These are phyloP conservation scores for Canariomyces notabilis DNA, from an alignment of 2,329 filamentous ascomycete genomes.

Conservation along the genomic window DNA sequence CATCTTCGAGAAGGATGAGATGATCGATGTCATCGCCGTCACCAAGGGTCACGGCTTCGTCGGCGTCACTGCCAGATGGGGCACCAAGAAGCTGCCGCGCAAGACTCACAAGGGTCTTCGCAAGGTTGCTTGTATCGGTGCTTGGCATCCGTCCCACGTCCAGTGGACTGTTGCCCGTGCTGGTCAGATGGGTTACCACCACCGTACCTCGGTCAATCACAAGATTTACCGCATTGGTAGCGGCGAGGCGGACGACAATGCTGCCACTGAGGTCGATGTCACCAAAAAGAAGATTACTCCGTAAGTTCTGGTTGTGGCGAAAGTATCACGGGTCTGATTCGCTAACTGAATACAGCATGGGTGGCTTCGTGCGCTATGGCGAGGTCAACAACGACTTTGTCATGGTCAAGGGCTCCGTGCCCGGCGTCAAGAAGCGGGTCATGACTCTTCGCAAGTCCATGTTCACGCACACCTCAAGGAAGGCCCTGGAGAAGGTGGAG, in stretches of 20 bases:
- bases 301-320: conserved; percentile 58
- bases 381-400: conserved; percentile 98
- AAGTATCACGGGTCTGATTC: not conserved
- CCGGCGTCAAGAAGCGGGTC: conserved; percentile 98
- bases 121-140: conserved; percentile 99
- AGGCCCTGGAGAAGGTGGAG: conserved; percentile 96
- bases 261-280: conserved; percentile 89
- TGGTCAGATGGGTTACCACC: conserved; percentile 99
- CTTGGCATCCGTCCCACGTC: conserved; percentile 99
- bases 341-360: conserved; percentile 58
- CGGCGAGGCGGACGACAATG: conserved; percentile 84
- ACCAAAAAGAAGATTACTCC: conserved; percentile 99
- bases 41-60: conserved; percentile 99
- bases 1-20: conserved; percentile 99
- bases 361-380: conserved; percentile 99
- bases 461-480: conserved; percentile 93
- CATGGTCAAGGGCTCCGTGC: conserved; percentile 95
- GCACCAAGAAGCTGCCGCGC: conserved; percentile 99
- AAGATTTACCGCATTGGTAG: conserved; percentile 99
- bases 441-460: conserved; percentile 99
- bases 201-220: conserved; percentile 99
- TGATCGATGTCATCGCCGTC: conserved; percentile 98
- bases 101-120: conserved; percentile 99
- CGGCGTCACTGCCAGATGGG: conserved; percentile 97
- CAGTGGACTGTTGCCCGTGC: conserved; percentile 99